Evolutionary conservation across 768 basidiomycete genomes (phyloP).

Genomic region (Trametes gibbosa): DNA sequence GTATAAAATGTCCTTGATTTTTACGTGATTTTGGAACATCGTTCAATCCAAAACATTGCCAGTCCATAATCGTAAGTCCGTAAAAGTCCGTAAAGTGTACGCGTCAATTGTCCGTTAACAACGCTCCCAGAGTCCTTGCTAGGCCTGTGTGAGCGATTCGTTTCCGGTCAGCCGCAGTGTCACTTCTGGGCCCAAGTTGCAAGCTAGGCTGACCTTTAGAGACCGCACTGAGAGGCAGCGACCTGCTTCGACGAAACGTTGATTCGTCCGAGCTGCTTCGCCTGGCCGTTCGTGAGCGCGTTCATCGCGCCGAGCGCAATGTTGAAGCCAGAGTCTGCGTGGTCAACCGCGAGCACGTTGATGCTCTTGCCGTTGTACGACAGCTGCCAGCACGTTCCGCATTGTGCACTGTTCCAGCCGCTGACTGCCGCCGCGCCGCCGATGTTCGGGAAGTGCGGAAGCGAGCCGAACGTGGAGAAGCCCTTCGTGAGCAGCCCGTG

Average conservation of each 20-base stretch:
- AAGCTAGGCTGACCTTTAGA: conserved; percentile 31
- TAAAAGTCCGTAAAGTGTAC: not conserved
- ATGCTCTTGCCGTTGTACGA: conserved; percentile 45
- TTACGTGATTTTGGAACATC: no score
- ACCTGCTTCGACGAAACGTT: conserved; percentile 28
- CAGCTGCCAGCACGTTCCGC: conserved; percentile 60
- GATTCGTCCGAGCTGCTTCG: conserved; percentile 23
- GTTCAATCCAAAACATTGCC: not conserved
- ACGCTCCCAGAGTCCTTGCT: not conserved
- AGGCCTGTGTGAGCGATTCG: not conserved
- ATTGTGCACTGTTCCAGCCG: conserved; percentile 49
- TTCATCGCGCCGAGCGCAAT: conserved; percentile 32
- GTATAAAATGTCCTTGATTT: no score
- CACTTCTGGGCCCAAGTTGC: no score
- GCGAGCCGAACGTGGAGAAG: conserved; percentile 47
- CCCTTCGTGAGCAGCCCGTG: conserved; percentile 44
- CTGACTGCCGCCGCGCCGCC: conserved; percentile 51
- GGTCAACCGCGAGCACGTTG: conserved; percentile 52
- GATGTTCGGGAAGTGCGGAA: conserved; percentile 60
- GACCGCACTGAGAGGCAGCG: conserved; percentile 34
- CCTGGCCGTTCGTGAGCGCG: conserved; percentile 28
- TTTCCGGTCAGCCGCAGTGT: no score
- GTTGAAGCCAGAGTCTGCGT: conserved; percentile 39
- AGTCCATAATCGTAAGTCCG: not conserved
- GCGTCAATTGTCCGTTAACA: not conserved